These are phyloP conservation scores for Trametes sp. DNA, from an alignment of 1,284 basidiomycete species.

Conservation along the genomic window DNA sequence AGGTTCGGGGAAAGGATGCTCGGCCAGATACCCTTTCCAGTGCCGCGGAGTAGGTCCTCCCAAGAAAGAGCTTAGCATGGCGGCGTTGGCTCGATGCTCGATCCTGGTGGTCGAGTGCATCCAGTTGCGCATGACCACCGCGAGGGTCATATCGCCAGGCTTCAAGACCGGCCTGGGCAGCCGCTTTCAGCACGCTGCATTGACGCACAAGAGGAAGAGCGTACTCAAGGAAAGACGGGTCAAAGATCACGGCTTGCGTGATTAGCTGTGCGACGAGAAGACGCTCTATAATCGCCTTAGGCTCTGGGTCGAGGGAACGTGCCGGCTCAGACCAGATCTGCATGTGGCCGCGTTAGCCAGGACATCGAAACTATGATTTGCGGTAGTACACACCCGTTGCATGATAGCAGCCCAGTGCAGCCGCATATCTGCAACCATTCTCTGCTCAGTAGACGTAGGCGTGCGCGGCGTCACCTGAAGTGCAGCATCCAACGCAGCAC, in stretches of 20 bases:
- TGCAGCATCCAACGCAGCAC: neutral
- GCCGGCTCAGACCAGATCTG: conserved; percentile 4
- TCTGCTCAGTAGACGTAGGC: neutral
- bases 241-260: neutral
- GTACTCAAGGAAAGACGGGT: too few relatives aligned
- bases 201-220: neutral
- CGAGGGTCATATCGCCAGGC: neutral
- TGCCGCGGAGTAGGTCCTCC: neutral
- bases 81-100: neutral
- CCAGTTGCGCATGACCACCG: neutral
- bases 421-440: neutral
- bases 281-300: neutral
- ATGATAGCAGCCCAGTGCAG: neutral
- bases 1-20: conserved; percentile 3
- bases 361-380: neutral
- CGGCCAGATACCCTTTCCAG: neutral
- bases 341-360: neutral
- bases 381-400: neutral
- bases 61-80: conserved; percentile 2
- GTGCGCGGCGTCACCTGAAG: too few relatives aligned
- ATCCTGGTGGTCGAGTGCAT: neutral
- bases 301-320: neutral
- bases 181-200: neutral
- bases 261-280: neutral
- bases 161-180: neutral